Evolutionary conservation across 2,329 filamentous ascomycete genomes (phyloP), one percentile per base, ranked within the genome.

Genomic region (Aspergillus sp.): DNA sequence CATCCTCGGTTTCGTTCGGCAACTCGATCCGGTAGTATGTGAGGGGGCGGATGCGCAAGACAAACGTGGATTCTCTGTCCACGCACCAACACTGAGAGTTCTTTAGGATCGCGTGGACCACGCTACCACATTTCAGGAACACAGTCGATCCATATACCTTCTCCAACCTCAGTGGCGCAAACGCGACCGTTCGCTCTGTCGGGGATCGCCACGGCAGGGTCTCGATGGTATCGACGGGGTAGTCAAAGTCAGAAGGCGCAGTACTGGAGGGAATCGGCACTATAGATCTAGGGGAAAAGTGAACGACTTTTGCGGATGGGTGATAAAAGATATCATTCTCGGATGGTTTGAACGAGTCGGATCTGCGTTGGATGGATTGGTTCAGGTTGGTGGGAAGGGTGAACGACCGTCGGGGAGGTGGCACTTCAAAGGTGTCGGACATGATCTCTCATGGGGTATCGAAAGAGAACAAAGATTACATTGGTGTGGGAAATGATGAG

Each of bases 11-110:
- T 37, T 80, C 80, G 15, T 86, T 82, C 0, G 91, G 90, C 6
- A 97, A 77, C 70, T 97, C 93, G 67, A 97, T 95, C 62, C 93
- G 87, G 83, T 95, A 96, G 73, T 95, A 97, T 44, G 89, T 88
- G 31, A 93, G 88, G 45, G 88, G 85, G 21, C 91, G 83, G 63
- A 96, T 91, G 63, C 93, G 89, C 58, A 97, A 78, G n/a, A 96
- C 89, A 65, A 96, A 96, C 65, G 88, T 91, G 41, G 89, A 89
- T 56, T 87, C 84, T 57, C 91, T 89, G 72, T 96, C 90, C 33
- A 97, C 89, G 72, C 90, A 96, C 93, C 93, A 97, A 70, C 90
- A 96, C 74, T 96, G 92, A 58, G 91, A 96, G 72, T 91, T 91
- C 23, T 90, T 91, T 52, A 97, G 78, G 61, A 97, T 95, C 11